Conservation (phyloP, 768 basidiomycete species). For the Suillus plorans region DNA sequence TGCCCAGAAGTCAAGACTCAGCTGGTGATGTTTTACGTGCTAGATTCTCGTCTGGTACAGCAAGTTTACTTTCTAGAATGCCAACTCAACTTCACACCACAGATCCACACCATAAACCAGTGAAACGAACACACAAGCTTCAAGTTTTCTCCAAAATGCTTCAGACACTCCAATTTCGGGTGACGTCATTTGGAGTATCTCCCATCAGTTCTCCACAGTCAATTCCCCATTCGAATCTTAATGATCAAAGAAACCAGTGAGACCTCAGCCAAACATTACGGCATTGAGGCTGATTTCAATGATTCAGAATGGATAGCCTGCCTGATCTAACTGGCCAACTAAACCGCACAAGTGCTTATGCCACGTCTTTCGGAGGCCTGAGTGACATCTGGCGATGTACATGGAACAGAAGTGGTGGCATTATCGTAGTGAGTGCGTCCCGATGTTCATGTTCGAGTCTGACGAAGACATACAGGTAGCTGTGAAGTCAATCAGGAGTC, state of each 20-base stretch:
- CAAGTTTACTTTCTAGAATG: background rate
- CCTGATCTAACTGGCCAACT: constrained; percentile 19
- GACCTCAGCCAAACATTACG: background rate
- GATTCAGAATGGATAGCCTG: background rate
- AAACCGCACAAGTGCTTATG: constrained; percentile 17
- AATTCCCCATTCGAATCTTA: background rate
- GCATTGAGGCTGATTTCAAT: background rate
- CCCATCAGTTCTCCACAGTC: background rate
- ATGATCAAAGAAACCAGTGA: background rate
- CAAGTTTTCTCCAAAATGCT: background rate
- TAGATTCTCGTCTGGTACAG: background rate
- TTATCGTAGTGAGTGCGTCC: background rate
- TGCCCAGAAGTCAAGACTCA: background rate
- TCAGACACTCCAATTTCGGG: background rate
- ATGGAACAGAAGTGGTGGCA: background rate
- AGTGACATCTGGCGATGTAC: constrained; percentile 30
- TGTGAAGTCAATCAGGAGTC: constrained; percentile 9
- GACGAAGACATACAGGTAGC: constrained; percentile 6
- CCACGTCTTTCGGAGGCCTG: constrained; percentile 28
- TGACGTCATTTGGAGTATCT: background rate
- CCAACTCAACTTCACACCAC: background rate
- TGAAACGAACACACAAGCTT: background rate
- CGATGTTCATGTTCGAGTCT: background rate
- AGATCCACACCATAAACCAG: background rate
- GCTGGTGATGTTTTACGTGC: background rate